Evolutionary conservation across 1,284 basidiomycete genomes (phyloP).

Genomic region (Erythrobasidium hasegawianum): DNA sequence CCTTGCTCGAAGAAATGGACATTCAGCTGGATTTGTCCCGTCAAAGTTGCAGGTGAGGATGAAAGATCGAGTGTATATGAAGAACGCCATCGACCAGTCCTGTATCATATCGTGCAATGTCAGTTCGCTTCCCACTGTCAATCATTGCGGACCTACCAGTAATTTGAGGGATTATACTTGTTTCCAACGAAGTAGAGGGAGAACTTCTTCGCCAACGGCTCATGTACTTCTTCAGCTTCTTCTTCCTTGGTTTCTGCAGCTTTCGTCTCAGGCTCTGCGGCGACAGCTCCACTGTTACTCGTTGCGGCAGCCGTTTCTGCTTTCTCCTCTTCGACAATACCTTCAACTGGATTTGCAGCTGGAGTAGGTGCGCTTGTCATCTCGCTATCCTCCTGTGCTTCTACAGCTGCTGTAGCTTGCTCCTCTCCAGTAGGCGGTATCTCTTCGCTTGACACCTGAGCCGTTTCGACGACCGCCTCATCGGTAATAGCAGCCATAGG

Average conservation of each 20-base stretch:
- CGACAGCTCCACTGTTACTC: slow-evolving; percentile 1
- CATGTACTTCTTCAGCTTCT: slow-evolving; percentile 12
- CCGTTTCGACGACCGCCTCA: background rate
- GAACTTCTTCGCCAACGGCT: slow-evolving; percentile 53
- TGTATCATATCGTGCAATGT: slow-evolving; percentile 13
- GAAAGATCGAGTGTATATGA: slow-evolving; percentile 53
- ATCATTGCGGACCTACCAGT: slow-evolving; percentile 57
- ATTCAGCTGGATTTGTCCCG: slow-evolving; percentile 67
- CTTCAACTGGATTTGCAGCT: background rate
- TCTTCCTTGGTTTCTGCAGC: slow-evolving; percentile 10
- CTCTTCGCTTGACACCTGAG: background rate
- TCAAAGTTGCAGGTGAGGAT: slow-evolving; percentile 39
- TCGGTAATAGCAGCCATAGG: background rate
- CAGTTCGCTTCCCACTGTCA: background rate
- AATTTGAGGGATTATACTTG: slow-evolving; percentile 87
- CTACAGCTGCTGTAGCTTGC: background rate
- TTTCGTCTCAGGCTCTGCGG: slow-evolving; percentile 4
- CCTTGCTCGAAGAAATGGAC: slow-evolving; percentile 97
- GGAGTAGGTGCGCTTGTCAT: slow-evolving; percentile 6
- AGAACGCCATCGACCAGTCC: slow-evolving; percentile 81
- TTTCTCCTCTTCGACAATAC: slow-evolving; percentile 13
- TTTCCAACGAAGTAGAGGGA: slow-evolving; percentile 81
- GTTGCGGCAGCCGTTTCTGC: background rate
- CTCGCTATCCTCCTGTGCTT: background rate
- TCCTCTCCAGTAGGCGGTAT: background rate